phyloP scores from a whole-genome alignment of 1,139 yeast species.

The Taphrina wiesneri region DNA sequence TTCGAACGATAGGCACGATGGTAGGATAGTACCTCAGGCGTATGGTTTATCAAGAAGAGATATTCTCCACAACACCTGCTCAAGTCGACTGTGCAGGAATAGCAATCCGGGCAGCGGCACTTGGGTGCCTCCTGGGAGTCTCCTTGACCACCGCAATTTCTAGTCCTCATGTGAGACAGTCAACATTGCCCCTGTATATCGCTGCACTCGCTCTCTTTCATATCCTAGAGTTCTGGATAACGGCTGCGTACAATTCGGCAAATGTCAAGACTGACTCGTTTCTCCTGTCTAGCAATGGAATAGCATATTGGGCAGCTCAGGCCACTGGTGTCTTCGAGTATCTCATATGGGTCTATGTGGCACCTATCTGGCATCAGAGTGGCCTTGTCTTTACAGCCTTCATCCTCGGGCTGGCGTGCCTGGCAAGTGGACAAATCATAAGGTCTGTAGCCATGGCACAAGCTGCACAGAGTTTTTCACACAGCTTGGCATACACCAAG shows the following conservation, averaged over 20 bases:
- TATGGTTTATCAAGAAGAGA: neutral
- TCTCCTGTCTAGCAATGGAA: slow-evolving; percentile 72
- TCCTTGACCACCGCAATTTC: slow-evolving; percentile 20
- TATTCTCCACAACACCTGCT: neutral
- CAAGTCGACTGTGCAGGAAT: slow-evolving; percentile 36
- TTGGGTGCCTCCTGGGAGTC: slow-evolving; percentile 40
- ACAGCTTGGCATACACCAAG: slow-evolving; percentile 62
- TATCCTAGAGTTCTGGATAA: slow-evolving; percentile 73
- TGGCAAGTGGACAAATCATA: slow-evolving; percentile 62
- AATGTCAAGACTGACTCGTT: slow-evolving; percentile 65
- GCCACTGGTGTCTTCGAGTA: slow-evolving; percentile 55
- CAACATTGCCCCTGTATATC: slow-evolving; percentile 53
- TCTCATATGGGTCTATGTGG: slow-evolving; percentile 47
- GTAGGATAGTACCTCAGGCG: neutral
- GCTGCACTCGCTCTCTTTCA: slow-evolving; percentile 65
- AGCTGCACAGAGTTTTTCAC: slow-evolving; percentile 86
- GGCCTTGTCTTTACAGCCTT: slow-evolving; percentile 39
- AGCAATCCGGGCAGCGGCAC: slow-evolving; percentile 39
- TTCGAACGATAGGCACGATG: no score
- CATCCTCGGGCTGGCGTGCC: slow-evolving; percentile 52
- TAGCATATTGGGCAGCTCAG: slow-evolving; percentile 66
- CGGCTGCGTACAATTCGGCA: slow-evolving; percentile 68
- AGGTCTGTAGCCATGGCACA: slow-evolving; percentile 82
- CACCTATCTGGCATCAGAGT: slow-evolving; percentile 46
- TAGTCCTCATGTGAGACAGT: neutral